Evolutionary conservation across 345 rosid genomes (phyloP), one percentile per base, ranked within the genome.

Genomic region (Mercurialis annua): DNA sequence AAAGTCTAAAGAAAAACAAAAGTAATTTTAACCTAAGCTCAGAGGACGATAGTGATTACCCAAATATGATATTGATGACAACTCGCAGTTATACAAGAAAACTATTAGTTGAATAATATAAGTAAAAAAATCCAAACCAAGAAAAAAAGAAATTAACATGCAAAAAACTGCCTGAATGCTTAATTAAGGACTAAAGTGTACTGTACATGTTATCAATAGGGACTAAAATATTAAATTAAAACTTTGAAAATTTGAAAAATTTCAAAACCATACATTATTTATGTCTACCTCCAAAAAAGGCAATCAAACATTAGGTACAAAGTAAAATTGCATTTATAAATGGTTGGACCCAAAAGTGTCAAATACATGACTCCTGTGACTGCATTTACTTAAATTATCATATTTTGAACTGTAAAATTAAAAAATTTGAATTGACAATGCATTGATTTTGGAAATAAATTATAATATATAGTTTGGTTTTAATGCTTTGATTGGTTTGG

Each of bases 291-390:
- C 24, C 27, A 23, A 26, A 43, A 17, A 27, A 11, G 42, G 15
- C 48, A 5, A 24, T 27, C 40, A 49, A 43, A 36, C 24, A 24
- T 52, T 26, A 33, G 51, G 56, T 63, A 65, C 51, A 52, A 27
- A 67, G 49, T 34, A 20, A 53, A 54, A 24, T 71, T 53, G 50
- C 77, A 79, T 80, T 84, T 63, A 80, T 40, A 40, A 10, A 40
- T 77, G 73, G 40, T 36, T 6, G 66, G 51, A 72, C 70, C 71
- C 56, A 51, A 69, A 77, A 80, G 75, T 53, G 69, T 16, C 1
- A 17, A 54, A 8, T 49, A 80, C 82, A 64, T 59, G 86, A 78
- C 10, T 76, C 80, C 47, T 65, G 84, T 84, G 88, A 84, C 47
- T 48, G 77, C 78, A 71, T 74, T 81, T 36, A 16, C 16, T 7